Evolutionary conservation across 768 basidiomycete genomes (phyloP), one percentile per base, ranked within the genome.

Genomic region (Ramaria sp.): DNA sequence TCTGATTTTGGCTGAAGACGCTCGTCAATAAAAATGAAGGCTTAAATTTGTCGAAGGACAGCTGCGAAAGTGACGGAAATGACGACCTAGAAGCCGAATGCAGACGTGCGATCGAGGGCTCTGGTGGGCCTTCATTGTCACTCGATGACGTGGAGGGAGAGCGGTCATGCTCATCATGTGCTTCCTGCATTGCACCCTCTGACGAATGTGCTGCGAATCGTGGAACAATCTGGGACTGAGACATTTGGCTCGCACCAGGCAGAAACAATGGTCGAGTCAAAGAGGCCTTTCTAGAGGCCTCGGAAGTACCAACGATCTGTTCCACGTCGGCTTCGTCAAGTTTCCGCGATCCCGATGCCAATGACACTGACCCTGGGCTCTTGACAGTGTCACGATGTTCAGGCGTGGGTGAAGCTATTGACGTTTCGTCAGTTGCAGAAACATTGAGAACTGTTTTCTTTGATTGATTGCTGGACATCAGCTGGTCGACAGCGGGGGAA

Each of bases 41-140:
- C 17, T 45, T 46, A 46, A 57, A 57, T 15, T 57, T 57, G 55
- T 57, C 48, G 20, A 57, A 57, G 24, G 30, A 19, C 34, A 57
- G 24, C 19, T 57, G 46, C 30, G 55, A 57, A 38, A 57, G 45
- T 11, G 55, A 57, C 2, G 55, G 55, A 27, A 57, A 57, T 17
- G 48, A 20, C 11, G 55, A 57, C 46, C 49, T 57, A 1, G 48
- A n/a, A 1, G 55, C 31, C 11, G 37, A 12, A 4, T 48, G 27
- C 11, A 19, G 15, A 3, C 34, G 55, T 4, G 20, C 27, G n/a
- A 42, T 54, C 24, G 17, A 15, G 13, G 42, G 15, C 15, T 20
- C 22, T 10, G 45, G 41, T 31, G 48, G 48, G 7, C 3, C 51
- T n/a, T 57, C 55, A n/a, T 27, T 48, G 30, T 38, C 46, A 27